Conservation (phyloP, 257 asterid species). For the Capsicum rhomboideum region DNA sequence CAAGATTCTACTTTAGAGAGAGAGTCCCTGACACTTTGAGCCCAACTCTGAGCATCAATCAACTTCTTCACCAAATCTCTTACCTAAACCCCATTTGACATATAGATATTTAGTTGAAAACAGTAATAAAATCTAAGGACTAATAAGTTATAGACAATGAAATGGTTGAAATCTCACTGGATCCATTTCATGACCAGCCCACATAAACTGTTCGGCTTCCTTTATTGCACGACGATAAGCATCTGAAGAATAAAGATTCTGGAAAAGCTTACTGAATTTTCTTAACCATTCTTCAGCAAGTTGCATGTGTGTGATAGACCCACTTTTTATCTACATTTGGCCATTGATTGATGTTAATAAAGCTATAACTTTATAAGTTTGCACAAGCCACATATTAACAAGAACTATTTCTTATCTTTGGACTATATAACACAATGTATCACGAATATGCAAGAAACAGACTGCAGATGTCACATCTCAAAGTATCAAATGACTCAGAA, state of each 20-base stretch:
- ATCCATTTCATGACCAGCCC: conserved; percentile 98
- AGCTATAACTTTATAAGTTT: background rate
- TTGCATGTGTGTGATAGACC: conserved; percentile 40
- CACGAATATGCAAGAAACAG: background rate
- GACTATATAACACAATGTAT: background rate
- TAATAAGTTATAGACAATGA: conserved; percentile 1
- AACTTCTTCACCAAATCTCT: conserved; percentile 57
- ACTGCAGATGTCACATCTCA: background rate
- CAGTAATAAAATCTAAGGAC: background rate
- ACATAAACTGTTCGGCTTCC: conserved; percentile 83
- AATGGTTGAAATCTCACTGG: conserved; percentile 46
- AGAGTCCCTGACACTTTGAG: conserved; percentile 51
- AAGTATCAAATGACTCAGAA: background rate
- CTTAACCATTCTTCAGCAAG: conserved; percentile 85
- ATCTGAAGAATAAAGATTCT: conserved; percentile 50
- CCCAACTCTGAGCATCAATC: conserved; percentile 66
- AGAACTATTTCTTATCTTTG: background rate
- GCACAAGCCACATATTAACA: background rate
- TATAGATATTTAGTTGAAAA: conserved; percentile 15
- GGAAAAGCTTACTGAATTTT: conserved; percentile 49
- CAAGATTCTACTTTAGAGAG: conserved; percentile 53
- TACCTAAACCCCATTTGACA: conserved; percentile 38
- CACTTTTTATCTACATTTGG: conserved; percentile 61
- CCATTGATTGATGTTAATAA: background rate
- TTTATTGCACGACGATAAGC: conserved; percentile 55